phyloP scores from a whole-genome alignment of 2,329 filamentous ascomycete species.

The Apiospora hydei region DNA sequence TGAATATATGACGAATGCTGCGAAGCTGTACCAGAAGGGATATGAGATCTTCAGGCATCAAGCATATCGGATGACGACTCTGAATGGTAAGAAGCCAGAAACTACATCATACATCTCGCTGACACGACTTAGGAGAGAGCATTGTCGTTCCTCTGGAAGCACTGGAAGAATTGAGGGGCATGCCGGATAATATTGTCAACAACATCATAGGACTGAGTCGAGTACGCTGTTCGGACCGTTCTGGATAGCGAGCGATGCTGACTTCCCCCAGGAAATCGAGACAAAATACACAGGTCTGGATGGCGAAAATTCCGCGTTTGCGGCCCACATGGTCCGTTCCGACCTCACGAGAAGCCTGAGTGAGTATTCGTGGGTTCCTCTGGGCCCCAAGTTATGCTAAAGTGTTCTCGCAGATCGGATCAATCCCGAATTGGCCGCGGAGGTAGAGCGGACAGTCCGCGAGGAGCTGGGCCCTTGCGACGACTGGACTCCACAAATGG shows the following conservation, averaged over 20 bases:
- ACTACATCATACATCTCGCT: background rate
- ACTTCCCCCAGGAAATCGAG: conserved; percentile 31
- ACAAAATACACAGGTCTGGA: conserved; percentile 30
- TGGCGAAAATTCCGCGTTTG: conserved; percentile 26
- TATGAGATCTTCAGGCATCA: conserved; percentile 34
- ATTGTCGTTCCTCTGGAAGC: conserved; percentile 38
- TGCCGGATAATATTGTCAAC: conserved; percentile 40
- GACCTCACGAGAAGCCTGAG: conserved; percentile 36
- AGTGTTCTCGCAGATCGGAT: conserved; percentile 37
- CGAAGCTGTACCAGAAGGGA: conserved; percentile 35
- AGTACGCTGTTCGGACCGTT: background rate
- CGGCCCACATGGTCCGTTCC: conserved; percentile 33
- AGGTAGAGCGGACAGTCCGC: conserved; percentile 45
- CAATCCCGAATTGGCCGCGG: conserved; percentile 47
- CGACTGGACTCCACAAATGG: conserved; percentile 51
- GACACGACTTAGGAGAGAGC: conserved; percentile 34
- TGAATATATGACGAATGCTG: conserved; percentile 32
- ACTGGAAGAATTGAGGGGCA: conserved; percentile 39
- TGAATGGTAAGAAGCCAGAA: conserved; percentile 31
- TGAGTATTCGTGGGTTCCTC: conserved; percentile 24
- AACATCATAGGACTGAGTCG: conserved; percentile 29
- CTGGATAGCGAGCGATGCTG: background rate
- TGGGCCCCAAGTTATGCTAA: background rate
- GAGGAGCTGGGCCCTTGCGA: conserved; percentile 45
- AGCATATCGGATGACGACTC: conserved; percentile 33